Base-by-base conservation (phyloP, 495 filamentous ascomycete genomes). In the Xylaria castorea region DNA sequence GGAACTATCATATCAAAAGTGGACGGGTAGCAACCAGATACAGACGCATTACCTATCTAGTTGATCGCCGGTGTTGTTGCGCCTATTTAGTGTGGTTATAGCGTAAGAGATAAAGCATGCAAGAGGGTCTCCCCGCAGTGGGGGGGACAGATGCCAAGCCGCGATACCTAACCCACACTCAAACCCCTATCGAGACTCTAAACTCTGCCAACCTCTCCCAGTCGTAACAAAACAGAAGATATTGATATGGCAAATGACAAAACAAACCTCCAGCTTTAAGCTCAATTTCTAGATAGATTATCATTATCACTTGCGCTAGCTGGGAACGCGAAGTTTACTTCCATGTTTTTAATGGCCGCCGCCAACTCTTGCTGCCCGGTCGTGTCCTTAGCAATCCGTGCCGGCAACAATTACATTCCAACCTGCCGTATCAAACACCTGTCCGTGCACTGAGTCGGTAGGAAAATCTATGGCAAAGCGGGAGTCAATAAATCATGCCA, bases 391-490 rank as follows among this genome's bases (percentile, higher is more conserved):
- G 22, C 70, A 72, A 67, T 67, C 30, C 9, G 63, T 18, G 11
- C 70, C 70, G 1, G 51, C 51, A 14, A 72, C 63, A 12, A 60
- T 58, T 6, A 72, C 53, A 22, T 72, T 72, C 70, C 70, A 72
- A 20, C 42, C 42, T 12, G 48, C 70, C 3, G 38, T 58, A 22
- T 72, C 70, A 42, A 72, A 72, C 1, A 12, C 55, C 16, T 72
- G 70, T 51, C 70, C 70, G 34, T 66, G 51, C 7, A 72, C 63
- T 16, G 40, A 67, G 57, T 72, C 70, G 53, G 25, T 60, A 61
- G 70, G 70, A 20, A 40, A 38, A 38, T 72, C 70, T 72, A 38
- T 18, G 22, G 46, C 30, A 32, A 32, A 12, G 7, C 3, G 1
- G 20, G 32, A 42, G 60, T 63, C 20, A 63, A 36, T 36, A 60